These are phyloP conservation scores for Vigna hirtella DNA, from an alignment of 306 rosid species.

Conservation along the genomic window DNA sequence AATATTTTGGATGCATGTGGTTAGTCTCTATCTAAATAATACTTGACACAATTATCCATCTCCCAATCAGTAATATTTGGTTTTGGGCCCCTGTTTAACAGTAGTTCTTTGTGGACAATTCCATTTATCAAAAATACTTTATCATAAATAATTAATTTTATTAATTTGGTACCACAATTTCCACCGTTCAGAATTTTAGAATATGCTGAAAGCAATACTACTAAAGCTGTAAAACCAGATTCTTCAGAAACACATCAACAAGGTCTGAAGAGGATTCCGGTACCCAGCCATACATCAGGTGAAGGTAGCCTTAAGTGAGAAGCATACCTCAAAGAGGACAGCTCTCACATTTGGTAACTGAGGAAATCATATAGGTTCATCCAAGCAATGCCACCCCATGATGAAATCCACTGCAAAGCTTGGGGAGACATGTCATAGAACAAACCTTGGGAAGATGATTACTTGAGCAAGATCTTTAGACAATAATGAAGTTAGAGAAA, in stretches of 20 bases:
- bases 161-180: slow-evolving; percentile 22
- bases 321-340: slow-evolving; percentile 92
- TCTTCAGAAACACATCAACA: slow-evolving; percentile 45
- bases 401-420: slow-evolving; percentile 69
- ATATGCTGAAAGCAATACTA: slow-evolving; percentile 37
- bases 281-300: slow-evolving; percentile 53
- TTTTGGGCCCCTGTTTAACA: slow-evolving; percentile 28
- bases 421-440: slow-evolving; percentile 69
- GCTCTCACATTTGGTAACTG: slow-evolving; percentile 79
- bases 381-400: slow-evolving; percentile 72
- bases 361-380: slow-evolving; percentile 63
- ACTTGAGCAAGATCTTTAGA: slow-evolving; percentile 55
- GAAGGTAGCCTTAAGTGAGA: slow-evolving; percentile 79
- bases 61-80: slow-evolving; percentile 10
- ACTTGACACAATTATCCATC: slow-evolving; percentile 14
- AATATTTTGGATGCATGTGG: slow-evolving; percentile 15
- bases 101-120: slow-evolving; percentile 28
- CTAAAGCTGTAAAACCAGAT: slow-evolving; percentile 34
- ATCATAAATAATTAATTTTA: slow-evolving; percentile 9
- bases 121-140: slow-evolving; percentile 1
- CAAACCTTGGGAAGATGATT: slow-evolving; percentile 59
- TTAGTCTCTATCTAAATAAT: slow-evolving; percentile 28
- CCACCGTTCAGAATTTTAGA: slow-evolving; percentile 6
- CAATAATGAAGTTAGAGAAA: slow-evolving; percentile 52
- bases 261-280: slow-evolving; percentile 54